Base-by-base conservation (phyloP, 192 early-diverging fungal genomes). In the Umbelopsis sp. region DNA sequence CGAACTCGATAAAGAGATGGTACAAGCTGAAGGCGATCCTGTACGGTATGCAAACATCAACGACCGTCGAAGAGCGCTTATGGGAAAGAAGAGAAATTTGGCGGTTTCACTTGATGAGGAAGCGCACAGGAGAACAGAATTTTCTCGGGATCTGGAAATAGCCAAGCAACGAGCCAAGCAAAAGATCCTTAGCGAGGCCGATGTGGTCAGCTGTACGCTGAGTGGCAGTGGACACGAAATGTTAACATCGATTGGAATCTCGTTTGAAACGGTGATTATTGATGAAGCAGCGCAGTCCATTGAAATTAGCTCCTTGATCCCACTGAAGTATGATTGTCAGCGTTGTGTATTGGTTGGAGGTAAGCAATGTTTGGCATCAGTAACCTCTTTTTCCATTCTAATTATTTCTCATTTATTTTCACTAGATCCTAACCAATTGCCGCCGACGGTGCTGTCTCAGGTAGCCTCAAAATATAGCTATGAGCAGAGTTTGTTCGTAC, bases 241-340 rank as follows among this genome's bases (percentile, higher is more conserved):
- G 59, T 73, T 98, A 45, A 82, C 86, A 0, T 83, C 84, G 43
- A 72, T 92, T 12, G 69, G 80, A 14, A 83, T 92, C 41, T 81
- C 83, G 9, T 98, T 97, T 77, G 88, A 89, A 22, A 89, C 90
- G 0, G 92, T 97, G 12, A 96, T 99, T 69, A 92, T 99, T 66
- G 97, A 99, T 74, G 97, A 99, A 78, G 97, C 97, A 0, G 95
- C 95, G 25, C 97, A 99, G 73, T 89, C 93, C 3, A 90, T 95
- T 29, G 97, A 99, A 77, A 82, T 96, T 14, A 86, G 88, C 24
- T 90, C 90, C 7, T 65, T 98, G 72, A 98, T 99, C 76, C 96
- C 97, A 21, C 75, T 97, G 14, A 90, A 91, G 50, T 94, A 92
- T 54, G 91, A 90, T 24, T 90, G 87, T 38, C 88, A 90, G 44